Evolutionary conservation across 1,284 basidiomycete species (phyloP), one percentile per base, ranked within the genome.

Genomic region (Violaceomyces palustris): DNA sequence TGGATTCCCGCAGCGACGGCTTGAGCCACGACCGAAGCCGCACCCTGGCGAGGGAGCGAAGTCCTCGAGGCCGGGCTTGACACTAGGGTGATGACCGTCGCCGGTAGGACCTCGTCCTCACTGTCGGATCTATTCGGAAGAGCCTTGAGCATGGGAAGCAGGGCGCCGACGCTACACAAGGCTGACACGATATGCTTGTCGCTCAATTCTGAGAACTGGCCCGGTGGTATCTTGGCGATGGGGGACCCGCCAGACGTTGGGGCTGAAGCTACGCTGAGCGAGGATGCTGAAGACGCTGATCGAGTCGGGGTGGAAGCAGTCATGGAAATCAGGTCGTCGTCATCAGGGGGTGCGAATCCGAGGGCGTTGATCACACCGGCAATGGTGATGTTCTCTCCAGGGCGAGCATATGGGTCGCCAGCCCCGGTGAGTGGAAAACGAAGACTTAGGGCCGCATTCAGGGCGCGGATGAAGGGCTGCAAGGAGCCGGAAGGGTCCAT

Each of bases 371-470:
- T 45, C 3, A 70, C 43, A 26, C 65, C 70, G 6, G 63, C 35
- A 33, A 72, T 48, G 24, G 45, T 55, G 36, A 68, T 50, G 27
- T 61, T 56, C 22, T 64, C 60, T 22, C 69, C 70, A 2, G 69
- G 63, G 12, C 56, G 46, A 1, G 69, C 62, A 30, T 66, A 73
- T n/a, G 70, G 70, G 30, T 73, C 70, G 5, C 70, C 70, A 4
- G 69, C 64, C 29, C 53, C 58, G 18, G 59, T 62, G 11, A 69
- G 55, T 17, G 70, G 70, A 42, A 56, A 73, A 21, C 67, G 55
- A 23, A 72, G 45, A 42, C 51, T 55, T 25, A 67, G 53, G 3
- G 62, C 58, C 9, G 63, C 42, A 8, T 64, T 56, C 12, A 73
- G 45, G 8, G 68, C 51, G 2, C 53, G 40, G 11, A 61, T 41